Percentiles rank a stretch among this genome's conserved stretches.
These are phyloP conservation scores for Hamigera avellanea DNA, from an alignment of 495 filamentous ascomycete species.

Conservation along the genomic window DNA sequence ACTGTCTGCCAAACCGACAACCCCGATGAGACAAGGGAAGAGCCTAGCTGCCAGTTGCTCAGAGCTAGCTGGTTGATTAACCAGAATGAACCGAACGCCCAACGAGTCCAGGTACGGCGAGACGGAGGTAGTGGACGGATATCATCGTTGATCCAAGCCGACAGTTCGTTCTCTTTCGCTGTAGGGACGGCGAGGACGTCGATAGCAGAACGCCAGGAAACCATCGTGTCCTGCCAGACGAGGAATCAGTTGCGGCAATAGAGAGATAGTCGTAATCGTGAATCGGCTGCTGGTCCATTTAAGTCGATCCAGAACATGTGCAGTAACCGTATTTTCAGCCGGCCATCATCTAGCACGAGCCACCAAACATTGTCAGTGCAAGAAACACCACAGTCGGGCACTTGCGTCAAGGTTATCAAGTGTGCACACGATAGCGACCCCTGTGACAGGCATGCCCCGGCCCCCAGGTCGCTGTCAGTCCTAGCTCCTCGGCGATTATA, in stretches of 20 bases:
- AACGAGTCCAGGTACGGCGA: conserved; percentile 20
- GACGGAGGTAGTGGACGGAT: conserved; percentile 20
- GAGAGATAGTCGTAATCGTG: no score
- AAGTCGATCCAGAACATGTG: not conserved
- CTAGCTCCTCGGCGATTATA: no score
- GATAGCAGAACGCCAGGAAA: not conserved
- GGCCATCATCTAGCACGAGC: no score
- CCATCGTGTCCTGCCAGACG: not conserved
- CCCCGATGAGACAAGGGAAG: conserved; percentile 8
- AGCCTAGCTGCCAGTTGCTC: conserved; percentile 10
- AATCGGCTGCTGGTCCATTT: no score
- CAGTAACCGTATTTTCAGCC: not conserved
- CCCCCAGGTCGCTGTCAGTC: no score
- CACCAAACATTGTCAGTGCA: no score
- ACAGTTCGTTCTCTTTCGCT: not conserved
- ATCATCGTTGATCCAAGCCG: conserved; percentile 15
- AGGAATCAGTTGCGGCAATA: no score
- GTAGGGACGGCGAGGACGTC: not conserved
- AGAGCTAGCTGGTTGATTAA: conserved; percentile 11
- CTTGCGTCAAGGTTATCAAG: no score
- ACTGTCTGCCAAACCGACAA: conserved; percentile 10
- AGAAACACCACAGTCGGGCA: no score
- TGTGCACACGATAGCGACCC: no score
- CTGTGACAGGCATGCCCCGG: no score
- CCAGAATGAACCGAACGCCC: conserved; percentile 19